These are phyloP conservation scores for Spizellomyces punctatus DNA, from an alignment of 192 early-diverging fungal species.

Conservation along the genomic window DNA sequence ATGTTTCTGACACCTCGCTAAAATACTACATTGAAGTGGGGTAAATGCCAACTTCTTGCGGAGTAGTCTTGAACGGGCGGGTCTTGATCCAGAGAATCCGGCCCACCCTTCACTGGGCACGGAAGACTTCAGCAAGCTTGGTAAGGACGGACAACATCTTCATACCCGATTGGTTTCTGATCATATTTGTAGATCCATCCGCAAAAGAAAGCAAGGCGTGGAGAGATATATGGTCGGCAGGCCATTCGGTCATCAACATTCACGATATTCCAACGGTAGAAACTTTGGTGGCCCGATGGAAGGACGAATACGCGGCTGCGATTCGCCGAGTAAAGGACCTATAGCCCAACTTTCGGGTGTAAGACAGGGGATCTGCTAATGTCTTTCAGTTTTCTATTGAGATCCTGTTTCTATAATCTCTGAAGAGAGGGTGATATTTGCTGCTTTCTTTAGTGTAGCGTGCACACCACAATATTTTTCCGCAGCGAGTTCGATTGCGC, in stretches of 20 bases:
- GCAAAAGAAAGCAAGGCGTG: slow-evolving; percentile 16
- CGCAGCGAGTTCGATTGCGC: too few species aligned
- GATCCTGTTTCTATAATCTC: too few species aligned
- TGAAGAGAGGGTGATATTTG: too few species aligned
- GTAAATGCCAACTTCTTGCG: slow-evolving; percentile 36
- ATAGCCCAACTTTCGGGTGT: too few species aligned
- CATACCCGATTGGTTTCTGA: background rate
- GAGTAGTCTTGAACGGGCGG: slow-evolving; percentile 2
- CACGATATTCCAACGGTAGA: slow-evolving; percentile 23
- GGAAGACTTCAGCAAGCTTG: slow-evolving; percentile 37
- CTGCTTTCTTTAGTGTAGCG: too few species aligned
- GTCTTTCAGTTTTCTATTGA: too few species aligned
- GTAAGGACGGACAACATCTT: slow-evolving; percentile 7
- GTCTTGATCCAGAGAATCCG: slow-evolving; percentile 15
- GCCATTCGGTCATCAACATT: slow-evolving; percentile 34
- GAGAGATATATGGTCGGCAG: slow-evolving; percentile 38
- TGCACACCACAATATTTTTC: too few species aligned
- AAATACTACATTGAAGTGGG: slow-evolving; percentile 5
- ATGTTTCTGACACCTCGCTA: background rate
- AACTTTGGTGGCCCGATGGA: slow-evolving; percentile 11
- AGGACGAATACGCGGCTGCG: slow-evolving; percentile 17
- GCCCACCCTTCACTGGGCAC: background rate
- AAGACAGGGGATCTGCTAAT: too few species aligned
- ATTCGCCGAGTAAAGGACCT: background rate
- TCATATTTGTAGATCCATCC: background rate